These are phyloP conservation scores for Claviceps monticola DNA, from an alignment of 2,329 filamentous ascomycete genomes.

Conservation along the genomic window DNA sequence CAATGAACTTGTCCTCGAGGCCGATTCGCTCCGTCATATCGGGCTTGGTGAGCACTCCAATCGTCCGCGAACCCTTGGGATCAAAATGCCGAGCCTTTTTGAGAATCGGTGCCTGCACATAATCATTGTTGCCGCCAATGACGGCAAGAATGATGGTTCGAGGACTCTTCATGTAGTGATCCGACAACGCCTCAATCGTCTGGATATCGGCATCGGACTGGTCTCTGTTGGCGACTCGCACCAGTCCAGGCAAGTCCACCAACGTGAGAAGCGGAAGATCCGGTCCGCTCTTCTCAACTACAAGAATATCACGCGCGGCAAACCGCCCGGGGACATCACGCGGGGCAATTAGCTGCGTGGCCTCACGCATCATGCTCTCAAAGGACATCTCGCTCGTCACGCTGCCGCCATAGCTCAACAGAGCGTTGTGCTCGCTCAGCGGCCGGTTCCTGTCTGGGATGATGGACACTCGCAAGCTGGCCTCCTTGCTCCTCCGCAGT, in stretches of 20 bases:
- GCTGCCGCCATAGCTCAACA: conserved; percentile 34
- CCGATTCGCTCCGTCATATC: conserved; percentile 39
- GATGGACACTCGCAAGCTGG: conserved; percentile 35
- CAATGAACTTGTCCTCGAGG: conserved; percentile 39
- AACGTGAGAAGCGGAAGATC: conserved; percentile 46
- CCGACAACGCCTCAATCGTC: conserved; percentile 36
- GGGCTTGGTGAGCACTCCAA: conserved; percentile 39
- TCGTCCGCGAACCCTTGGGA: conserved; percentile 32
- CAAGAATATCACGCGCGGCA: conserved; percentile 38
- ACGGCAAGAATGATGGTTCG: conserved; percentile 43
- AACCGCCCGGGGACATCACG: conserved; percentile 36
- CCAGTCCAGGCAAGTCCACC: conserved; percentile 47
- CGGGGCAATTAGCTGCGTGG: conserved; percentile 36
- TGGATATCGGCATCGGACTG: conserved; percentile 39
- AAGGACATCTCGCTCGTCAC: conserved; percentile 32
- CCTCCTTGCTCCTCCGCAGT: conserved; percentile 32
- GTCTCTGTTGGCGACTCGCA: conserved; percentile 37
- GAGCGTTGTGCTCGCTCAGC: conserved; percentile 30
- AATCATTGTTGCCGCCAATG: conserved; percentile 40
- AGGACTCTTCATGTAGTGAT: conserved; percentile 41
- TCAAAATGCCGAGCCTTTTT: conserved; percentile 37
- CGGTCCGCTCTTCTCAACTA: conserved; percentile 45
- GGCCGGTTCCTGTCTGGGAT: conserved; percentile 37
- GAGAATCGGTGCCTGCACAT: conserved; percentile 37
- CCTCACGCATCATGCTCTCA: conserved; percentile 35